These are phyloP conservation scores for Colletotrichum tropicale DNA, from an alignment of 2,329 filamentous ascomycete species.

Conservation along the genomic window DNA sequence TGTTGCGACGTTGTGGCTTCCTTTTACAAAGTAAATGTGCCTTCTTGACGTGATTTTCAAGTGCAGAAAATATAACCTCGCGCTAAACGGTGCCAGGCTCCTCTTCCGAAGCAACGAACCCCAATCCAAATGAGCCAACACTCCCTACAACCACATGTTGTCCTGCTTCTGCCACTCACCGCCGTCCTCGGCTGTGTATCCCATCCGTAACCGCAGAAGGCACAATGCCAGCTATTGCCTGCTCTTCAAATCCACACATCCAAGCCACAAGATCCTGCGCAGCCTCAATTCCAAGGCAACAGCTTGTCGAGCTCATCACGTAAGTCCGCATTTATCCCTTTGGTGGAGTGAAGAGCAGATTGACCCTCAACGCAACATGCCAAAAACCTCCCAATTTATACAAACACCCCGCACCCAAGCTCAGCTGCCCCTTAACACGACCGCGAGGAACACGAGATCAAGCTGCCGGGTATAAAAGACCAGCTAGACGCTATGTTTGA, in stretches of 20 bases:
- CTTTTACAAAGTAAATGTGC: too few relatives aligned
- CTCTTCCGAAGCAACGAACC: not conserved
- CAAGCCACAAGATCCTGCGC: not conserved
- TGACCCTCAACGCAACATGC: too few relatives aligned
- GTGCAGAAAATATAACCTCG: too few relatives aligned
- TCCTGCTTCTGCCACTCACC: rapidly evolving
- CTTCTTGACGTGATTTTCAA: too few relatives aligned
- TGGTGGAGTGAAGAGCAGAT: too few relatives aligned
- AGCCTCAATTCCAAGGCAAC: not conserved
- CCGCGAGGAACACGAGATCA: too few relatives aligned
- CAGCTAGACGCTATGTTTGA: too few relatives aligned
- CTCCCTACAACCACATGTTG: not conserved
- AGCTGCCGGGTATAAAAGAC: too few relatives aligned
- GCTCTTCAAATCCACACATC: rapidly evolving
- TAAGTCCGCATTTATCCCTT: not conserved
- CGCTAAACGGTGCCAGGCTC: not conserved
- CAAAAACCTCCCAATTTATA: not conserved
- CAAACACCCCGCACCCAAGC: too few relatives aligned
- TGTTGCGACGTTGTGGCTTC: too few relatives aligned
- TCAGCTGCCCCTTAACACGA: too few relatives aligned
- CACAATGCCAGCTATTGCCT: rapidly evolving
- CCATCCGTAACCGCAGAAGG: too few relatives aligned
- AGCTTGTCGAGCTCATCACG: not conserved
- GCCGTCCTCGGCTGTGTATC: rapidly evolving
- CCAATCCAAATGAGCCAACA: rapidly evolving